Conservation (phyloP, 192 early-diverging fungal species). For the Backusella luteola region DNA sequence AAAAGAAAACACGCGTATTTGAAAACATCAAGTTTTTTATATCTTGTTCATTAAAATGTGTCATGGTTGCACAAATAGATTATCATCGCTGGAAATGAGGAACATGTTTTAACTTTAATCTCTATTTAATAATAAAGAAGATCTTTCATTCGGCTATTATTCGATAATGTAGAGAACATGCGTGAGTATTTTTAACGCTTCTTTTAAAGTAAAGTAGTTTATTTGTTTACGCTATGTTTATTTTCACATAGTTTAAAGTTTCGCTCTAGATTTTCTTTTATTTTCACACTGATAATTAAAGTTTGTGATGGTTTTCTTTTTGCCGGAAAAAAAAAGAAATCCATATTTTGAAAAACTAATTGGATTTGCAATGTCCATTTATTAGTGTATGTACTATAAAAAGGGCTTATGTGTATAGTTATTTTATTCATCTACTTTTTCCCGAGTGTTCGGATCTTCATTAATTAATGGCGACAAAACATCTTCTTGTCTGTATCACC, state of each 20-base stretch:
- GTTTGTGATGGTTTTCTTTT: neutral
- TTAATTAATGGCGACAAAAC: neutral
- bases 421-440: neutral
- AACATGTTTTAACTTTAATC: neutral
- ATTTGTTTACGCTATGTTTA: neutral
- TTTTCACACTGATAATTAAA: neutral
- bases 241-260: neutral
- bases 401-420: neutral
- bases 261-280: neutral
- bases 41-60: neutral
- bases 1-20: neutral
- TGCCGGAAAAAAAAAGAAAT: neutral
- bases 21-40: neutral
- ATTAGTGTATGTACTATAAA: neutral
- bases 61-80: constrained; percentile 4
- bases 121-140: neutral
- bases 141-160: neutral
- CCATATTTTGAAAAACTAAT: neutral
- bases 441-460: neutral
- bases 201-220: neutral
- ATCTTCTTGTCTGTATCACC: neutral
- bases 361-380: neutral
- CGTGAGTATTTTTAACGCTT: neutral
- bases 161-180: neutral
- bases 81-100: neutral